Percentiles rank a stretch among this genome's conserved stretches.
phyloP scores from a whole-genome alignment of 2,329 filamentous ascomycete species.

The Fusarium sp. region DNA sequence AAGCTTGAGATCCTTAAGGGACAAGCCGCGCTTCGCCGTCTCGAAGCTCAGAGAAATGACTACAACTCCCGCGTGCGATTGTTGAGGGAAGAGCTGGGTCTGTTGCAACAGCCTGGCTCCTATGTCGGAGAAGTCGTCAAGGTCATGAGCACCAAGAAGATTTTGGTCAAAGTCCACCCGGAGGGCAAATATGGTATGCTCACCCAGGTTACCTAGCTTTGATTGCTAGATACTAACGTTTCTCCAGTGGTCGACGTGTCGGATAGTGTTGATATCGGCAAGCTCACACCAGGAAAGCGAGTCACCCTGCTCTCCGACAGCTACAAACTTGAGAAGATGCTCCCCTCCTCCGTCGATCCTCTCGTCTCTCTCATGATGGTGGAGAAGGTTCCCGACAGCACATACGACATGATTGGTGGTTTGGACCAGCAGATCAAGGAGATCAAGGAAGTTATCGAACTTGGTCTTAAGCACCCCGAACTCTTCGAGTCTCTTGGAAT shows the following conservation, averaged over 20 bases:
- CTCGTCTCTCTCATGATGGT: slow-evolving; percentile 99
- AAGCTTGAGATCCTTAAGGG: slow-evolving; percentile 99
- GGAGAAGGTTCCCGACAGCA: slow-evolving; percentile 98
- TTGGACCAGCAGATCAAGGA: slow-evolving; percentile 99
- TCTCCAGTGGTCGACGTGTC: slow-evolving; percentile 88
- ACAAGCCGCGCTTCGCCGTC: slow-evolving; percentile 90
- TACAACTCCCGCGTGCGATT: slow-evolving; percentile 98
- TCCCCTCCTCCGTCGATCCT: slow-evolving; percentile 96
- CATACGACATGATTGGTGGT: slow-evolving; percentile 99
- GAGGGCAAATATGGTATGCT: slow-evolving; percentile 97
- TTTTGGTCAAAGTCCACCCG: slow-evolving; percentile 97
- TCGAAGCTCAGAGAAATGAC: slow-evolving; percentile 98
- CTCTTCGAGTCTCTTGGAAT: slow-evolving; percentile 99
- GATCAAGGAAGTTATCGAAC: slow-evolving; percentile 99
- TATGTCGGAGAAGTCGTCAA: slow-evolving; percentile 99
- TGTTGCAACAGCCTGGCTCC: slow-evolving; percentile 95
- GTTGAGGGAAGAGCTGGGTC: slow-evolving; percentile 91
- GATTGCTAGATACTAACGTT: not conserved
- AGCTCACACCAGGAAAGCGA: slow-evolving; percentile 96
- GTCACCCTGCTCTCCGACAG: slow-evolving; percentile 96
- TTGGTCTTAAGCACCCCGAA: slow-evolving; percentile 97
- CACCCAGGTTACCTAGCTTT: not conserved
- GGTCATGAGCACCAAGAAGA: slow-evolving; percentile 99
- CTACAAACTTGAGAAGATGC: slow-evolving; percentile 98
- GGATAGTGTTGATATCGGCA: slow-evolving; percentile 91